Evolutionary conservation across 257 asterid genomes (phyloP).

Genomic region (Solanum peruvianum): DNA sequence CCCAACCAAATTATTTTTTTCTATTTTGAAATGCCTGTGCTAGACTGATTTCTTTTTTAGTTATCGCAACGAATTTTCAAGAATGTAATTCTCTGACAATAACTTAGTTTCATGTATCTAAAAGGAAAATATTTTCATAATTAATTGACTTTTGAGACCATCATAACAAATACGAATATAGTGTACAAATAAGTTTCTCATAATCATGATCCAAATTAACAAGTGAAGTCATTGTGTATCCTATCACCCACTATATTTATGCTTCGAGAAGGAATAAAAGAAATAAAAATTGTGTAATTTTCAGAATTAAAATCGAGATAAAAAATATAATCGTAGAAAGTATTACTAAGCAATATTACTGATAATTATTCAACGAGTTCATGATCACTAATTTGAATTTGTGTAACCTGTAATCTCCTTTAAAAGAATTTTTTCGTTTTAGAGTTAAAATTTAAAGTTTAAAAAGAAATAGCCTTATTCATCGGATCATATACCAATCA

Average conservation of each 20-base stretch:
- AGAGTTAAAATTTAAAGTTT: too few species aligned
- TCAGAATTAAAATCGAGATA: neutral
- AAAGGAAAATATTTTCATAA: too few species aligned
- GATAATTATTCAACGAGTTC: too few species aligned
- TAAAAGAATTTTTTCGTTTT: too few species aligned
- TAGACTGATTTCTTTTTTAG: too few species aligned
- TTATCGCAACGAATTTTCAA: too few species aligned
- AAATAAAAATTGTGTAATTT: neutral
- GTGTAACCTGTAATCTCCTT: too few species aligned
- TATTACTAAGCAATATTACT: neutral
- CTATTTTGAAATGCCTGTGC: neutral
- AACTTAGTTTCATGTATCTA: neutral
- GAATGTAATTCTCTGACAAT: rapidly evolving
- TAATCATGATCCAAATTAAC: neutral
- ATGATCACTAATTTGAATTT: too few species aligned
- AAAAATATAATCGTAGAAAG: too few species aligned
- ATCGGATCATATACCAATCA: neutral
- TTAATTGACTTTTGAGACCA: neutral
- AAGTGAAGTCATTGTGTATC: neutral
- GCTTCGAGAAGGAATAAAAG: neutral
- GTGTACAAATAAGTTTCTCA: neutral
- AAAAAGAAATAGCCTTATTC: neutral
- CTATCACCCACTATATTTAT: too few species aligned
- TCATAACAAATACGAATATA: neutral
- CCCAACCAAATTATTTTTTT: too few species aligned